A percentile compares a stretch with the other conserved stretches of the same genome.
These are phyloP conservation scores for Hydnomerulius pinastri DNA, from an alignment of 768 basidiomycete species.

Conservation along the genomic window DNA sequence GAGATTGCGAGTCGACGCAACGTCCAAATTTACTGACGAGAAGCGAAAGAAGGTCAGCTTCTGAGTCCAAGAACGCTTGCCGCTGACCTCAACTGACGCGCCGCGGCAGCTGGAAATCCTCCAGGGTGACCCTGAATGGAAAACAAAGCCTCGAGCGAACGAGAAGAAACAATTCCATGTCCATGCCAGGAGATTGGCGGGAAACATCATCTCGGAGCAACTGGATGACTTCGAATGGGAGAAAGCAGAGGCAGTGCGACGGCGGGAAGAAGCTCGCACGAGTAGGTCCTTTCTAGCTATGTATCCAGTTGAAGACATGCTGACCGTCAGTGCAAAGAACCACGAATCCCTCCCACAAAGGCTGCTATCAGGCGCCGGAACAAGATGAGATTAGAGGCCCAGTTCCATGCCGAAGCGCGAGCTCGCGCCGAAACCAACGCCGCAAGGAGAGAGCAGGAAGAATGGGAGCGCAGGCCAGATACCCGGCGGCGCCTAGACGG, in stretches of 20 bases:
- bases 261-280: background rate
- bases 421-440: background rate
- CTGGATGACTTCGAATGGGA: background rate
- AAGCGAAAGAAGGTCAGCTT: background rate
- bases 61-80: background rate
- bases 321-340: background rate
- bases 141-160: slow-evolving; percentile 2
- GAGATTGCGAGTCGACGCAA: background rate
- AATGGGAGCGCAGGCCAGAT: background rate
- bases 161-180: slow-evolving; percentile 6
- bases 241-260: background rate
- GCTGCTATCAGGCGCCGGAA: background rate
- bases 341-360: background rate
- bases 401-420: background rate
- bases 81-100: background rate
- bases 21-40: background rate
- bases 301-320: background rate
- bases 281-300: background rate
- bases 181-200: background rate
- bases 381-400: background rate
- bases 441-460: background rate
- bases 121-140: background rate
- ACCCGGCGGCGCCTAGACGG: slow-evolving; percentile 68
- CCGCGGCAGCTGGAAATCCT: background rate
- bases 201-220: background rate